Percentiles rank a stretch among this genome's conserved stretches.
Evolutionary conservation across 345 rosid genomes (phyloP).

Genomic region (Reutealis trisperma): DNA sequence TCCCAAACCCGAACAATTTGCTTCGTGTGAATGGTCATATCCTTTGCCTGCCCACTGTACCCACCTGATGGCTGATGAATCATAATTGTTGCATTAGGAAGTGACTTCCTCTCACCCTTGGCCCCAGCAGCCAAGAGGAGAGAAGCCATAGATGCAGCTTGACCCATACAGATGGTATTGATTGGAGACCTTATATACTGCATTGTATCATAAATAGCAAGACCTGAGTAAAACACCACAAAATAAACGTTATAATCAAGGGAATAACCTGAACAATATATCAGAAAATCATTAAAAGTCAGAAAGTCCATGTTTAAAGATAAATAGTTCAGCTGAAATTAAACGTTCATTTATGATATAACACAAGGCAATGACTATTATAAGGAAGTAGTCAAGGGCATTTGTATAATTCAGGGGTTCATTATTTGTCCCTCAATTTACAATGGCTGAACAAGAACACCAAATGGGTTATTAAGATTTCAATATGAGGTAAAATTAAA

Average conservation of each 20-base stretch:
- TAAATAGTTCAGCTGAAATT: not conserved
- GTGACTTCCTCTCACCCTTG: constrained; percentile 86
- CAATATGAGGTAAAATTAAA: not conserved
- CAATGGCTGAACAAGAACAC: not conserved
- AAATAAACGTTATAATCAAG: not conserved
- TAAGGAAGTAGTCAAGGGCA: not conserved
- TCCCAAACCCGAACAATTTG: constrained; percentile 97
- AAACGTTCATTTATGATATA: not conserved
- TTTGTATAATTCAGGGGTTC: not conserved
- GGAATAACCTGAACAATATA: not conserved
- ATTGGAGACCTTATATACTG: constrained; percentile 92
- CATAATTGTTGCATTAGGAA: constrained; percentile 93
- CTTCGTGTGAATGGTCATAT: constrained; percentile 87
- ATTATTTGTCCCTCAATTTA: not conserved
- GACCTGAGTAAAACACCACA: constrained; percentile 50
- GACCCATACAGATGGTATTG: constrained; percentile 90
- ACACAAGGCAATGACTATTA: not conserved
- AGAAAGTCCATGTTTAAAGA: not conserved
- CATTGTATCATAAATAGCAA: constrained; percentile 97
- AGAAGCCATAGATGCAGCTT: constrained; percentile 99
- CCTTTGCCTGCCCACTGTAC: constrained; percentile 94
- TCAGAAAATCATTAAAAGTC: not conserved
- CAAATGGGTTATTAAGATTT: not conserved
- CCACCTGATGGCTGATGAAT: constrained; percentile 99
- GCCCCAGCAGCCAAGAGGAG: constrained; percentile 94